Evolutionary conservation across 2,329 filamentous ascomycete genomes (phyloP).

Genomic region (Diplodia corticola): DNA sequence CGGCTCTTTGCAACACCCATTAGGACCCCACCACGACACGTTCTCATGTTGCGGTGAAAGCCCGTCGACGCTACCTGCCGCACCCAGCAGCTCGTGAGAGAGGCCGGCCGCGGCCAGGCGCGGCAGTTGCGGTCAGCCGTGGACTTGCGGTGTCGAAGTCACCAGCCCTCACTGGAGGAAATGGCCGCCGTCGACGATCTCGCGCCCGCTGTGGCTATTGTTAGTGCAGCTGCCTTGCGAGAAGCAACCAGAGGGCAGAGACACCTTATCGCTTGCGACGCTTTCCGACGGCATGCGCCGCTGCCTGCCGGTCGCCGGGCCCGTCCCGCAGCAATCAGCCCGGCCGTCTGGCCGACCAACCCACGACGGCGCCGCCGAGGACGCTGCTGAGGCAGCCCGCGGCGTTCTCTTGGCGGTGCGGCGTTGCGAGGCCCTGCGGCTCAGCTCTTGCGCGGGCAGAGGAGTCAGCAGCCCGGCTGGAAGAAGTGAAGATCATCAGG

Average conservation of each 20-base stretch:
- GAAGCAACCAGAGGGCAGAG: conserved; percentile 1
- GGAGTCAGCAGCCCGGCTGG: not conserved
- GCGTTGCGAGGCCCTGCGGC: not conserved
- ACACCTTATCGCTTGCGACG: conserved; percentile 10
- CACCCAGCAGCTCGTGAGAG: not conserved
- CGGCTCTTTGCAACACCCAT: conserved; percentile 3
- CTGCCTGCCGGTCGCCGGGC: not conserved
- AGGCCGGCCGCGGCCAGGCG: not conserved
- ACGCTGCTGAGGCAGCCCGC: not conserved
- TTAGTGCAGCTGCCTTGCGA: not conserved
- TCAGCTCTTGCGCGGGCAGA: not conserved
- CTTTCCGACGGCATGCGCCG: conserved; percentile 7
- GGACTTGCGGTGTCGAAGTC: conserved; percentile 7
- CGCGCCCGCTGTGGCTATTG: conserved; percentile 10
- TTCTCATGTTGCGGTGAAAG: conserved; percentile 9
- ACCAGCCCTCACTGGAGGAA: not conserved
- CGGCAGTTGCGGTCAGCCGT: conserved; percentile 10
- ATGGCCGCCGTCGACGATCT: not conserved
- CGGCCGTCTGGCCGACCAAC: not conserved
- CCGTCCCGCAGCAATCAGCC: not conserved
- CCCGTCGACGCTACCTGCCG: not conserved
- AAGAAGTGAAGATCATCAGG: conserved; percentile 6
- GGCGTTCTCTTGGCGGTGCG: not conserved
- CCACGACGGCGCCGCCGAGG: not conserved
- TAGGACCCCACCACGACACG: conserved; percentile 8